These are phyloP conservation scores for Paecilomyces variotii DNA, from an alignment of 2,329 filamentous ascomycete species.

Conservation along the genomic window DNA sequence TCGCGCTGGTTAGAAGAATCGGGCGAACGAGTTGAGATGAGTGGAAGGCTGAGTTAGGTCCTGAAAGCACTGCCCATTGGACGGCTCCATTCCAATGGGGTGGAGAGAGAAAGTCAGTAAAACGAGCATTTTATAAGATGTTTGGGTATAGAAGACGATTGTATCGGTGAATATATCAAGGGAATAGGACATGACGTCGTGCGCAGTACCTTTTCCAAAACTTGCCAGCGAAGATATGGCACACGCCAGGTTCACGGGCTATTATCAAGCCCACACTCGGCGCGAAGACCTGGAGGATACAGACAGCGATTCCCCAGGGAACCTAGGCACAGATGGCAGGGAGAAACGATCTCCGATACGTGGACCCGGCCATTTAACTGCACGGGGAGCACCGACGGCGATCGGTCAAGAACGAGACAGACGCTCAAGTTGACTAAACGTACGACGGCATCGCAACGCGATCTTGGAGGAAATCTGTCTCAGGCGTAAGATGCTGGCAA, in stretches of 20 bases:
- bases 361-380: neutral
- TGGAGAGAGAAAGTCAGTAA: neutral
- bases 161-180: neutral
- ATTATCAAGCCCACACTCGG: neutral
- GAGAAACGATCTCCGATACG: neutral
- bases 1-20: neutral
- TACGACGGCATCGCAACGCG: neutral
- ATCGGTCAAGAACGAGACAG: neutral
- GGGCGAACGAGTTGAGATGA: neutral
- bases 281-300: neutral
- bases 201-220: neutral
- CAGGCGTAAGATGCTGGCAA: neutral
- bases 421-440: neutral
- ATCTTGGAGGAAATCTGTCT: neutral
- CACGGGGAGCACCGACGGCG: neutral
- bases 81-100: neutral
- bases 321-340: neutral
- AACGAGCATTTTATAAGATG: neutral
- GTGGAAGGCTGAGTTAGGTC: neutral
- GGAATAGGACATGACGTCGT: neutral
- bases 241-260: neutral
- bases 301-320: neutral
- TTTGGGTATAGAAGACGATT: neutral
- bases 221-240: neutral
- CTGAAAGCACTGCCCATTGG: conserved; percentile 1